Base-by-base conservation (phyloP, 495 filamentous ascomycete genomes). In the Penicillium subrubescens region DNA sequence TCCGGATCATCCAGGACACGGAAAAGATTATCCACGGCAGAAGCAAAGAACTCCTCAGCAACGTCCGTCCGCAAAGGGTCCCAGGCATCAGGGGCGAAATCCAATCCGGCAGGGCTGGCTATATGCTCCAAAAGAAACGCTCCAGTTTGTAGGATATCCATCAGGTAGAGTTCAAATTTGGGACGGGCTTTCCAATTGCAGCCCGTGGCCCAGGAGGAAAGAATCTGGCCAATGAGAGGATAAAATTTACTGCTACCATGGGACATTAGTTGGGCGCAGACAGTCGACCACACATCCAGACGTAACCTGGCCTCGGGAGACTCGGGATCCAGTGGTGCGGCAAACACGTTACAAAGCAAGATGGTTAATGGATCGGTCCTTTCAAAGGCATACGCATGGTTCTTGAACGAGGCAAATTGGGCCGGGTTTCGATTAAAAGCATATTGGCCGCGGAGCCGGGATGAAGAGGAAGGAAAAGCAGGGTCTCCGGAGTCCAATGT, bases 81-180 rank as follows among this genome's bases (percentile, higher is more conserved):
- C 62, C 86, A 81, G 29, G 79, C 72, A 53, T 84, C 82, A 52
- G 77, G 71, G 63, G 75, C 73, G 73, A 74, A 74, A 29, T 70
- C 71, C 67, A 77, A 60, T n/a, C 77, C 75, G 54, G 77, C 64
- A 61, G 67, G 81, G 63, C 73, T 77, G 71, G 78, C 92, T 89
- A 78, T 91, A 85, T 73, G 89, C 83, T 97, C 92, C 74, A 97
- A 82, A 59, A 99, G 79, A 72, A 97, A 97, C 29, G 91, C 88
- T 62, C 95, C 95, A 71, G 94, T 91, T 77, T 97, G 92, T 21
- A 99, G 85, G 62, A 94, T 90, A 71, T 92, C 89, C 92, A 96
- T 94, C 6, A 99, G 86, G 71, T 93, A 97, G 70, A 92, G 88
- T 79, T 97, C 94, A 82, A 99, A 89, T 67, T 92, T 93, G 65